Percentiles rank a stretch among this genome's conserved stretches.
phyloP scores from a whole-genome alignment of 345 rosid species.

The Rhodomyrtus tomentosa region DNA sequence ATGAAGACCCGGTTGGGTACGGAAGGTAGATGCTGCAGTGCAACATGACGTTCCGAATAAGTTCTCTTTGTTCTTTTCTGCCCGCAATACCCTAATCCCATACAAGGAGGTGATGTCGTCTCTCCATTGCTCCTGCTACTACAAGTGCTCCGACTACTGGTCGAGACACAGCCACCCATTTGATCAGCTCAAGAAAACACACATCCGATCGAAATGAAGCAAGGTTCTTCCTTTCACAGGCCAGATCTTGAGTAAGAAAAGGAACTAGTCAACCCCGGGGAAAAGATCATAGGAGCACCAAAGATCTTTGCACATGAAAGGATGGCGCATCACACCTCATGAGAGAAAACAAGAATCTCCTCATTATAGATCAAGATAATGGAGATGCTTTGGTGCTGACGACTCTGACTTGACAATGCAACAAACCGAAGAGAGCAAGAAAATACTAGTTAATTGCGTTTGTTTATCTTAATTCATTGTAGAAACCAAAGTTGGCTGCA shows the following conservation, averaged over 20 bases:
- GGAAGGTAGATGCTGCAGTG: constrained; percentile 56
- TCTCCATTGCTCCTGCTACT: constrained; percentile 79
- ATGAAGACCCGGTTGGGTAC: constrained; percentile 63
- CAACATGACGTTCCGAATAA: constrained; percentile 48
- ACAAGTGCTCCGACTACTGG: constrained; percentile 69
- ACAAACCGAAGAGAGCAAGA: constrained; percentile 40
- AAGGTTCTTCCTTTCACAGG: constrained; percentile 17
- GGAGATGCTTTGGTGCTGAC: constrained; percentile 7
- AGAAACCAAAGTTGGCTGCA: constrained; percentile 19
- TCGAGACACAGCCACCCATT: constrained; percentile 95
- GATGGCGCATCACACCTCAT: constrained; percentile 16
- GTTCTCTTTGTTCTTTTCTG: constrained; percentile 61
- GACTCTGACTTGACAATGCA: constrained; percentile 15
- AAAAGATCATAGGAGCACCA: constrained; percentile 13
- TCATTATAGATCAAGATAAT: constrained; percentile 43
- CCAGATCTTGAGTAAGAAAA: constrained; percentile 13
- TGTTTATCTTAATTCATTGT: constrained; percentile 21
- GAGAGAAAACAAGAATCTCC: constrained; percentile 16
- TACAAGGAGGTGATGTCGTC: constrained; percentile 33
- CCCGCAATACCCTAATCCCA: constrained; percentile 55
- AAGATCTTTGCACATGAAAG: constrained; percentile 32
- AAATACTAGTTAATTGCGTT: constrained; percentile 25
- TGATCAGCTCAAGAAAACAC: constrained; percentile 26
- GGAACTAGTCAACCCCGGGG: constrained; percentile 20
- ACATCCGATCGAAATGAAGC: constrained; percentile 14